Evolutionary conservation across 257 asterid genomes (phyloP).

Genomic region (Nicotiana benthamiana): DNA sequence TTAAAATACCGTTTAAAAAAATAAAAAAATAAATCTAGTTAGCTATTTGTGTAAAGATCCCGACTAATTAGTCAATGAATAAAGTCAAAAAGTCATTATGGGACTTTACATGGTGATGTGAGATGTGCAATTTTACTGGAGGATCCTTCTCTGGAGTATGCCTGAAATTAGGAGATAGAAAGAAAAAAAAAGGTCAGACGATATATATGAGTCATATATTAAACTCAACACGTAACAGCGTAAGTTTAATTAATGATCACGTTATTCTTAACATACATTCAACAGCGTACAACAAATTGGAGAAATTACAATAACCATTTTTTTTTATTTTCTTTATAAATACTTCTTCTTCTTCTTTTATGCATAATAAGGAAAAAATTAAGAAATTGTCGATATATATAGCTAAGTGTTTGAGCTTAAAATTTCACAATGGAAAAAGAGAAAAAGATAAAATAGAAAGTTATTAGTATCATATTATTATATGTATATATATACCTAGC

Average conservation of each 20-base stretch:
- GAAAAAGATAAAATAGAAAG: too few species aligned
- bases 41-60: too few species aligned
- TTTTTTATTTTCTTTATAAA: too few species aligned
- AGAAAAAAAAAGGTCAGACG: too few species aligned
- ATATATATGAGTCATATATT: neutral
- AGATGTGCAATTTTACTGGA: slow-evolving; percentile 27
- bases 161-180: slow-evolving; percentile 11
- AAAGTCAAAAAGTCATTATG: neutral
- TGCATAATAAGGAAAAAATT: too few species aligned
- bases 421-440: neutral
- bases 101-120: slow-evolving; percentile 19
- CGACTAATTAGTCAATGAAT: too few species aligned
- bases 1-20: rapidly evolving
- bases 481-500: neutral
- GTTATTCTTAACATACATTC: neutral
- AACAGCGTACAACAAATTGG: neutral
- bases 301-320: neutral
- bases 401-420: neutral
- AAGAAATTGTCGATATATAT: neutral
- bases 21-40: too few species aligned
- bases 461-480: neutral
- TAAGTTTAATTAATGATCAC: neutral
- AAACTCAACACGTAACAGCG: too few species aligned
- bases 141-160: neutral
- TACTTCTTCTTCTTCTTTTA: too few species aligned